Conservation (phyloP, 371 early-diverging fungal genomes). For the Actinomortierella wolfii region DNA sequence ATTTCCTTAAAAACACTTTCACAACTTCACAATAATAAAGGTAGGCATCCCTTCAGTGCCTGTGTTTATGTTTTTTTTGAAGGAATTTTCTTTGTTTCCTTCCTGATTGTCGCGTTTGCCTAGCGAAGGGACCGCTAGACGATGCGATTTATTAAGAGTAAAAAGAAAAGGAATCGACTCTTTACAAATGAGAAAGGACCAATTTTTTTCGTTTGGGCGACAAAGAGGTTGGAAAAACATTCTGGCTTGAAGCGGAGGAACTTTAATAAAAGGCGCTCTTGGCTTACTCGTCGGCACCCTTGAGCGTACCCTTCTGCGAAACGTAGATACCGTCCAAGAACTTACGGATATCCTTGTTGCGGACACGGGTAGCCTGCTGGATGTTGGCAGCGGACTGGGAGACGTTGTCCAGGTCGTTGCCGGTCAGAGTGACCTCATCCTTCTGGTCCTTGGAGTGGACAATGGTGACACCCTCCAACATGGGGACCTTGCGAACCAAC, state of each 20-base stretch:
- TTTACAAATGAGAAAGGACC: too few relatives aligned
- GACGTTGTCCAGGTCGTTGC: constrained; percentile 97
- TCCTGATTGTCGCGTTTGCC: too few relatives aligned
- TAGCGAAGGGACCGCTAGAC: constrained; percentile 6
- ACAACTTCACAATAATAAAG: too few relatives aligned
- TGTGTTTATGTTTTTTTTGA: too few relatives aligned
- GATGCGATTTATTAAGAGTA: constrained; percentile 19
- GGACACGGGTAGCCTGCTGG: constrained; percentile 85
- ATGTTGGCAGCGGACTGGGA: constrained; percentile 94
- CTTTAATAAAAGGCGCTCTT: neutral
- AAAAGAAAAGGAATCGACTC: too few relatives aligned
- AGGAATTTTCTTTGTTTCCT: too few relatives aligned
- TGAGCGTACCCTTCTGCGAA: constrained; percentile 68
- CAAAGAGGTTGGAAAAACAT: too few relatives aligned
- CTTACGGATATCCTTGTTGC: constrained; percentile 98
- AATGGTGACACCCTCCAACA: constrained; percentile 93
- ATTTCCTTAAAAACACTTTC: too few relatives aligned
- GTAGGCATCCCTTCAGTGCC: too few relatives aligned
- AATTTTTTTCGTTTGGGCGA: too few relatives aligned
- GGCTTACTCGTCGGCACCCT: constrained; percentile 45
- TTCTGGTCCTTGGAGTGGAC: constrained; percentile 87
- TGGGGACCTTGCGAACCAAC: constrained; percentile 86
- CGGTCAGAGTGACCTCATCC: constrained; percentile 96
- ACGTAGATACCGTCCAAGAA: constrained; percentile 99
- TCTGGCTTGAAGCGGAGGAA: too few relatives aligned